A percentile compares a stretch with the other conserved stretches of the same genome.
These are phyloP conservation scores for Amanita exitialis DNA, from an alignment of 768 basidiomycete species.

Conservation along the genomic window DNA sequence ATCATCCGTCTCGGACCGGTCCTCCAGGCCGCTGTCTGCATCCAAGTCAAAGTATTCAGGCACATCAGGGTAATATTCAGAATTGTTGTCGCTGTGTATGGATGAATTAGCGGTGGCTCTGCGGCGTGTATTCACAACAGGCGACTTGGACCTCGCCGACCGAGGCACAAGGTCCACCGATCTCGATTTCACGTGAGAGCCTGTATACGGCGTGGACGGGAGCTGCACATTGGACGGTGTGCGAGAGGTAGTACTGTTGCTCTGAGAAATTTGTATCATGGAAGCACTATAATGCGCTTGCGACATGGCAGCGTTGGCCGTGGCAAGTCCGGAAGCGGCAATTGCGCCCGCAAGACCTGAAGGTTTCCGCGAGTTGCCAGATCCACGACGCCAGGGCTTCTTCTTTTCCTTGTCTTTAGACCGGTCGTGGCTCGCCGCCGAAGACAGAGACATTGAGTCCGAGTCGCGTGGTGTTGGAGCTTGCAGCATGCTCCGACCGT, in stretches of 20 bases:
- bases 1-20: slow-evolving; percentile 21
- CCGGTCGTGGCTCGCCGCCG: slow-evolving; percentile 9
- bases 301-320: slow-evolving; percentile 46
- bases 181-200: slow-evolving; percentile 8
- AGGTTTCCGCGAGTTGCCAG: slow-evolving; percentile 33
- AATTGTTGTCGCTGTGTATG: slow-evolving; percentile 21
- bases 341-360: slow-evolving; percentile 59
- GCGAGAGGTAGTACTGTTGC: slow-evolving; percentile 8
- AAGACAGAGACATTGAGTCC: slow-evolving; percentile 12
- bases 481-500: slow-evolving; percentile 7
- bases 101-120: slow-evolving; percentile 15
- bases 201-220: slow-evolving; percentile 5
- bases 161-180: slow-evolving; percentile 9
- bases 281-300: slow-evolving; percentile 27
- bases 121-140: slow-evolving; percentile 7
- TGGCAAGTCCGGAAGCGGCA: slow-evolving; percentile 55
- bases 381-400: slow-evolving; percentile 29
- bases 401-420: slow-evolving; percentile 26
- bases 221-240: slow-evolving; percentile 5
- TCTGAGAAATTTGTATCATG: slow-evolving; percentile 10
- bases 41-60: slow-evolving; percentile 19
- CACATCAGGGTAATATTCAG: slow-evolving; percentile 17
- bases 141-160: slow-evolving; percentile 11
- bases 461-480: slow-evolving; percentile 15
- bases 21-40: slow-evolving; percentile 28